Percentiles rank a stretch among this genome's conserved stretches.
Conservation (phyloP, 345 rosid genomes). For the Arabis hirsuta region DNA sequence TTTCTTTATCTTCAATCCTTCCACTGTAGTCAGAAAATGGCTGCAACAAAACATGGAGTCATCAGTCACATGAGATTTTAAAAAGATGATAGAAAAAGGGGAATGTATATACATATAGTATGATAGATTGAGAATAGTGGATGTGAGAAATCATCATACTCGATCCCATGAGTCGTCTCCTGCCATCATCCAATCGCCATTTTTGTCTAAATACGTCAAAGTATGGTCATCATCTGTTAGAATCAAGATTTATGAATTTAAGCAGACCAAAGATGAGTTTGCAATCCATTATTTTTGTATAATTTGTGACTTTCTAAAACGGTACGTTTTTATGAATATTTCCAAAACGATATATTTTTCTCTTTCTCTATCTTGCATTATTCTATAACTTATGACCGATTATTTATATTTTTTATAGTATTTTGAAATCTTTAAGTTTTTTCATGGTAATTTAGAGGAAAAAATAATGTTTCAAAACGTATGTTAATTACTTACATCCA, state of each 20-base stretch:
- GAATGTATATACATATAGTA: not conserved
- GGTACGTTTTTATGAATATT: too few species aligned
- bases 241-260: not conserved
- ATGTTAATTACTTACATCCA: too few species aligned
- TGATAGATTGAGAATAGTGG: not conserved
- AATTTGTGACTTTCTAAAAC: too few species aligned
- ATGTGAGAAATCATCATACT: constrained; percentile 4
- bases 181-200: constrained; percentile 2
- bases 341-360: too few species aligned
- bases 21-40: not conserved
- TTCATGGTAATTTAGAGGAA: too few species aligned
- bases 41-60: constrained; percentile 8
- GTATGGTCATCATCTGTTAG: not conserved
- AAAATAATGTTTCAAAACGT: too few species aligned
- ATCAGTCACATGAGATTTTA: not conserved
- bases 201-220: constrained; percentile 6
- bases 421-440: too few species aligned
- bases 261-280: too few species aligned
- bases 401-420: too few species aligned
- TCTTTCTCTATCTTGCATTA: too few species aligned
- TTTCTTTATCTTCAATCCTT: not conserved
- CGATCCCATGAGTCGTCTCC: not conserved
- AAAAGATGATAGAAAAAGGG: not conserved
- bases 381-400: too few species aligned
- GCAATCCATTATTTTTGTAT: too few species aligned